phyloP scores from a whole-genome alignment of 352 stramenopile species.

The Phytophthora sp. region DNA sequence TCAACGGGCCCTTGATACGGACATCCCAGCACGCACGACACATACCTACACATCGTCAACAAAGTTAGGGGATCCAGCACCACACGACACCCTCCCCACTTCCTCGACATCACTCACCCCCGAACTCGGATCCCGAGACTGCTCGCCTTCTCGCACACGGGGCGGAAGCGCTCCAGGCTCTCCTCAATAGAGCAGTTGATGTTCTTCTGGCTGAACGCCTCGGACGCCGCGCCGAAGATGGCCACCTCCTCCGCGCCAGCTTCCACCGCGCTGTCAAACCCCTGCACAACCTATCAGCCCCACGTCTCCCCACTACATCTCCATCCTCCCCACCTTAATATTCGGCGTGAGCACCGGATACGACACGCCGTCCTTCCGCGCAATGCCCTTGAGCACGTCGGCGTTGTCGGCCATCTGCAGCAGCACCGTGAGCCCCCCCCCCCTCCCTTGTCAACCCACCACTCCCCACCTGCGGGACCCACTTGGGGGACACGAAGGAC shows the following conservation, averaged over 20 bases:
- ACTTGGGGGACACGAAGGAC: slow-evolving; percentile 97
- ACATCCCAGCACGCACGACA: slow-evolving; percentile 97
- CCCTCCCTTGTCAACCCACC: too few relatives aligned
- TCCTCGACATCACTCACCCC: slow-evolving; percentile 51
- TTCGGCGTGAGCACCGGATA: slow-evolving; percentile 96
- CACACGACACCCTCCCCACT: not conserved
- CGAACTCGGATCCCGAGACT: slow-evolving; percentile 87
- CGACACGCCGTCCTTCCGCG: slow-evolving; percentile 72
- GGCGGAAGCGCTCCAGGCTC: slow-evolving; percentile 92
- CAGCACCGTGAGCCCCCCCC: too few relatives aligned
- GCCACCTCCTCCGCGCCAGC: slow-evolving; percentile 93
- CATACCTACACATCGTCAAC: slow-evolving; percentile 69
- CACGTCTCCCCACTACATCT: too few relatives aligned
- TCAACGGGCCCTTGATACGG: slow-evolving; percentile 94
- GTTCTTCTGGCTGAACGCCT: slow-evolving; percentile 96
- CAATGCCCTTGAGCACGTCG: slow-evolving; percentile 89
- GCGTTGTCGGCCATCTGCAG: slow-evolving; percentile 93
- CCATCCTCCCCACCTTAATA: slow-evolving; percentile 83
- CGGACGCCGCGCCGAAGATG: slow-evolving; percentile 96
- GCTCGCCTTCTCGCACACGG: slow-evolving; percentile 86
- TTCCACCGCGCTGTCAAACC: slow-evolving; percentile 87
- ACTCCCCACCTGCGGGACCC: slow-evolving; percentile 90
- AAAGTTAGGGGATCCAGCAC: slow-evolving; percentile 2
- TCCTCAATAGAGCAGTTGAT: slow-evolving; percentile 98
- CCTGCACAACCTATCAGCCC: slow-evolving; percentile 40